Evolutionary conservation across 306 rosid species (phyloP), one percentile per base, ranked within the genome.

Genomic region (Vachellia pachyceras): DNA sequence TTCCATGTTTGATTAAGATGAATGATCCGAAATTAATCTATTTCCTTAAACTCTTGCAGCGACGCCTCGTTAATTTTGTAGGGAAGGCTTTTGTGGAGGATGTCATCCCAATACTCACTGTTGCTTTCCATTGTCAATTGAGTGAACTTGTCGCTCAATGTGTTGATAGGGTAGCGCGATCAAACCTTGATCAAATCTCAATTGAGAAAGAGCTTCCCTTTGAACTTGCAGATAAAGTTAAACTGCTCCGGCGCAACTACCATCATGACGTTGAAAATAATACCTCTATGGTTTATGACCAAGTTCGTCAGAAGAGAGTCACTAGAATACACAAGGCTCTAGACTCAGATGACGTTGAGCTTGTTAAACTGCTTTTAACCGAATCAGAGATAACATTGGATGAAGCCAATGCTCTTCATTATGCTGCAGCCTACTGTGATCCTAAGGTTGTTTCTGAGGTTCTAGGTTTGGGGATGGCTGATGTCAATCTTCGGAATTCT

Each of bases 301-400:
- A 82, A 3, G 12, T 72, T 79, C 79, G 73, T 79, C 90, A 89
- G 46, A 96, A 87, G 91, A 87, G 86, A 82, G 90, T 93, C 46
- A 82, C 89, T 77, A 89, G 90, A 70, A 90, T 96, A 73, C 97
- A 88, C 72, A 88, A 84, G 75, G 99, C 99, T 36, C 84, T 96
- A 76, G 99, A 93, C 76, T 89, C 92, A 3, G 99, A 96, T 84
- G 99, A 96, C 55, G 94, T 96, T 35, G 99, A 93, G 84, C 94
- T 96, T 55, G 90, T 96, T 74, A 84, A 77, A 70, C 97, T 90
- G 76, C 94, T 96, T 77, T 85, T 96, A 17, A 76, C 74, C 0
- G 98, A 96, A 82, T 92, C 98, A 25, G 85, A 82, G 47, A 65
- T 90, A 65, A 89, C 95, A 29, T 89, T 96, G 60, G 89, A 96